phyloP scores from a whole-genome alignment of 2,329 filamentous ascomycete genomes.

The Rutstroemia sydowiana region DNA sequence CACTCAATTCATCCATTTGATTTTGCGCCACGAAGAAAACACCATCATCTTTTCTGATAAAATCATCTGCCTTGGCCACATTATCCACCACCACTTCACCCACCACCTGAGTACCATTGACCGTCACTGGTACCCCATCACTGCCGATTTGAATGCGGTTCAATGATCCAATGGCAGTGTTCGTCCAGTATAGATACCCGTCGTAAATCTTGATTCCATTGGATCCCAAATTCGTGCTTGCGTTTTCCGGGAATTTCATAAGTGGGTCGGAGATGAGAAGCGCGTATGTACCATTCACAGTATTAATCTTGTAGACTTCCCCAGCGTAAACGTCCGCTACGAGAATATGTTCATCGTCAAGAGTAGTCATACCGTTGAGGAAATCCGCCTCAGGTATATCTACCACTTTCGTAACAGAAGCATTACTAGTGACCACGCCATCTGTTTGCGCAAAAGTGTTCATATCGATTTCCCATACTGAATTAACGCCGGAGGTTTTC shows the following conservation, averaged over 20 bases:
- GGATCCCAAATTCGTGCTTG: slow-evolving; percentile 16
- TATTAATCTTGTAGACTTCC: slow-evolving; percentile 21
- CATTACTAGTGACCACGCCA: background rate
- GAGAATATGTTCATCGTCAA: slow-evolving; percentile 17
- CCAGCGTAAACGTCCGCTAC: slow-evolving; percentile 22
- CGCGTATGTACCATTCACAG: slow-evolving; percentile 19
- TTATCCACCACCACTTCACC: slow-evolving; percentile 9
- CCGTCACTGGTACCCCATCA: slow-evolving; percentile 12
- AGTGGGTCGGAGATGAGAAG: slow-evolving; percentile 22
- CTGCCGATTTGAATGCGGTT: slow-evolving; percentile 18
- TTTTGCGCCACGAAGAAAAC: slow-evolving; percentile 12
- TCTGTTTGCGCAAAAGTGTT: slow-evolving; percentile 12
- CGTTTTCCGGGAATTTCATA: slow-evolving; percentile 12
- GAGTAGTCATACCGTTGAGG: slow-evolving; percentile 24
- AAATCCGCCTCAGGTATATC: slow-evolving; percentile 15
- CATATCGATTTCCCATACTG: slow-evolving; percentile 24
- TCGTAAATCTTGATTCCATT: slow-evolving; percentile 26
- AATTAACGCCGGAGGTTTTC: slow-evolving; percentile 16
- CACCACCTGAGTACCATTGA: no score
- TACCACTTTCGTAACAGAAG: slow-evolving; percentile 10
- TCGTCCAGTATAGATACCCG: slow-evolving; percentile 25
- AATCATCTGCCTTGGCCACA: slow-evolving; percentile 14
- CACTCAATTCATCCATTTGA: slow-evolving; percentile 11
- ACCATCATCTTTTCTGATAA: slow-evolving; percentile 13
- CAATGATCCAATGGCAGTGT: slow-evolving; percentile 20